These are phyloP conservation scores for Pythium biforme DNA, from an alignment of 352 stramenopile genomes.

Conservation along the genomic window DNA sequence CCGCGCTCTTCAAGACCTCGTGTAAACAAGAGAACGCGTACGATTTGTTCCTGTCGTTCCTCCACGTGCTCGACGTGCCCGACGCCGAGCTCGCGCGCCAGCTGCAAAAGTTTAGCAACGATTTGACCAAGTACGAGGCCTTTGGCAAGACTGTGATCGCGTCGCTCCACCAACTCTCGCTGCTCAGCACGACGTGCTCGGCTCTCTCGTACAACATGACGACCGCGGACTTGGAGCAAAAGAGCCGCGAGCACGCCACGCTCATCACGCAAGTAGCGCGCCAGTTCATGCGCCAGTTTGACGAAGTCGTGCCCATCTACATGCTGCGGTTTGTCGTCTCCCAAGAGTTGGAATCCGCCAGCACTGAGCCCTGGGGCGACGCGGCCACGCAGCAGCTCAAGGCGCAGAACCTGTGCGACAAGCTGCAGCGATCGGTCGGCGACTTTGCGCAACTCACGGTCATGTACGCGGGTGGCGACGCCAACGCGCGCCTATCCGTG, in stretches of 20 bases:
- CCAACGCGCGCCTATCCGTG: not conserved
- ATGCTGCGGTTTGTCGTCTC: conserved; percentile 1
- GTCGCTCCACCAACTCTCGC: conserved; percentile 4
- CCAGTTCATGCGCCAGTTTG: conserved; percentile 3
- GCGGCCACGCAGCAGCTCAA: conserved; percentile 5
- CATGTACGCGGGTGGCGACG: conserved; percentile 1
- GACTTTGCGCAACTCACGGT: conserved; percentile 6
- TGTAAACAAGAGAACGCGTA: not conserved
- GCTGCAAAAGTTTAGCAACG: conserved; percentile 1
- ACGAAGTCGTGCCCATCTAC: conserved; percentile 6
- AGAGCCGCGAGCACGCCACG: conserved; percentile 4
- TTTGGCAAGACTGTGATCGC: conserved; percentile 6
- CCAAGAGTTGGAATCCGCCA: not conserved
- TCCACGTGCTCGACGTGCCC: conserved; percentile 6
- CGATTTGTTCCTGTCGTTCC: not conserved
- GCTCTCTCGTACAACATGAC: conserved; percentile 1
- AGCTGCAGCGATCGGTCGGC: conserved; percentile 4
- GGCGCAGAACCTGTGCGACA: not conserved
- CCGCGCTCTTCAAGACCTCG: conserved; percentile 7
- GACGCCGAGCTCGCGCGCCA: not conserved
- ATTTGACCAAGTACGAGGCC: conserved; percentile 3
- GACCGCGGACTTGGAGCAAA: not conserved
- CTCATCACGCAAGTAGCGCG: not conserved
- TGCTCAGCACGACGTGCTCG: conserved; percentile 3
- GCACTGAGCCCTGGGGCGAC: conserved; percentile 4